Conservation (phyloP, 2,329 filamentous ascomycete species). For the Phyllosticta citribraziliensis region DNA sequence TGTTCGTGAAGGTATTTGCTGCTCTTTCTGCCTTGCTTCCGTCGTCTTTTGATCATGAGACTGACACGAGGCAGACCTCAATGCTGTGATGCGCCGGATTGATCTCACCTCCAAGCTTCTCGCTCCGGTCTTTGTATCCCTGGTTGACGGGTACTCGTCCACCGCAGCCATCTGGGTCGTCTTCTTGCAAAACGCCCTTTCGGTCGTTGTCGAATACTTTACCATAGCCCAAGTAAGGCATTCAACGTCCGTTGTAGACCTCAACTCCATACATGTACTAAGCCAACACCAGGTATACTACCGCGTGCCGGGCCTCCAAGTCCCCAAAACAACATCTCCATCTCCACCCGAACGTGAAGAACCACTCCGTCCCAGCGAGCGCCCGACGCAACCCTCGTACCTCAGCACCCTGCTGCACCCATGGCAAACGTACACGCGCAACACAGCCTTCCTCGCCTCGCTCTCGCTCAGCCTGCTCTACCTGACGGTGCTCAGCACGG, state of each 20-base stretch:
- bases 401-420: neutral
- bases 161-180: constrained; percentile 40
- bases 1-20: constrained; percentile 18
- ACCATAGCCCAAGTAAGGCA: constrained; percentile 37
- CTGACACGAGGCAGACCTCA: constrained; percentile 26
- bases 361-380: neutral
- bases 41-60: too few species aligned
- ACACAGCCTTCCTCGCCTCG: constrained; percentile 51
- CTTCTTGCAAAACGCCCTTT: constrained; percentile 40
- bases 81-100: constrained; percentile 51
- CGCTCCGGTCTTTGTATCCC: constrained; percentile 43
- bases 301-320: neutral
- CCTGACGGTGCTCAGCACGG: constrained; percentile 37
- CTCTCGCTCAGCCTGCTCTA: constrained; percentile 51
- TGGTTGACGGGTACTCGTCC: constrained; percentile 41
- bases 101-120: constrained; percentile 50
- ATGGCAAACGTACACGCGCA: constrained; percentile 19
- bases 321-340: neutral
- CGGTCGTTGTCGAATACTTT: constrained; percentile 43
- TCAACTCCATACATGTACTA: constrained; percentile 25
- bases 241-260: constrained; percentile 13
- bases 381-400: neutral
- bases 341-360: neutral
- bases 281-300: constrained; percentile 30
- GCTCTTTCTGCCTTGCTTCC: constrained; percentile 8